A percentile compares a stretch with the other conserved stretches of the same genome.
Evolutionary conservation across 78 protist species (phyloP).

Genomic region (Parvularia atlantis): DNA sequence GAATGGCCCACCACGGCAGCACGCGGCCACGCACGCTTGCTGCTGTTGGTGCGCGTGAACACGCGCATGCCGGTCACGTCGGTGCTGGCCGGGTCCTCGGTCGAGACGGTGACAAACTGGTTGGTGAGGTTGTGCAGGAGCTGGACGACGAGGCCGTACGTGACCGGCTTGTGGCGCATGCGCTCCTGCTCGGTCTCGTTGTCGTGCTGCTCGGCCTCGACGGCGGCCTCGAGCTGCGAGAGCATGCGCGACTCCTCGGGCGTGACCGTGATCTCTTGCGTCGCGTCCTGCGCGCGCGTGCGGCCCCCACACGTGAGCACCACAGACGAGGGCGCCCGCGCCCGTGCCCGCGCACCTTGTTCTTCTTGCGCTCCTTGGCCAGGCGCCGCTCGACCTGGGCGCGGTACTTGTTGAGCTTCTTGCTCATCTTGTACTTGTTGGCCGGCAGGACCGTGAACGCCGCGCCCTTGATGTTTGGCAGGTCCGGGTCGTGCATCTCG

Average conservation of each 20-base stretch:
- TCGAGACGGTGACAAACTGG: neutral
- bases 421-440: neutral
- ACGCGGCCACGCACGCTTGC: too few relatives aligned
- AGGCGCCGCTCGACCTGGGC: neutral
- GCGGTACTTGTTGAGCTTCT: neutral
- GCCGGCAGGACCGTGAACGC: neutral
- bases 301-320: neutral
- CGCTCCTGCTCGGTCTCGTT: neutral
- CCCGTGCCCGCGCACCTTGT: neutral
- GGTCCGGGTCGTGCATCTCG: too few relatives aligned
- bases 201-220: neutral
- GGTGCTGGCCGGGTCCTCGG: neutral
- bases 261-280: neutral
- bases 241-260: too few relatives aligned
- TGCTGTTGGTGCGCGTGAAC: neutral
- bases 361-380: neutral
- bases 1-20: neutral
- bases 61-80: neutral
- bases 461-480: too few relatives aligned
- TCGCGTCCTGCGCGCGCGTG: neutral
- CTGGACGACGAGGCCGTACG: conserved; percentile 8
- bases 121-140: neutral
- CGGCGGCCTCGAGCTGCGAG: neutral
- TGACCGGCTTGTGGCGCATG: neutral
- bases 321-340: neutral